Conservation (phyloP, 768 basidiomycete genomes). For the Sistotremastrum niveocremeum region DNA sequence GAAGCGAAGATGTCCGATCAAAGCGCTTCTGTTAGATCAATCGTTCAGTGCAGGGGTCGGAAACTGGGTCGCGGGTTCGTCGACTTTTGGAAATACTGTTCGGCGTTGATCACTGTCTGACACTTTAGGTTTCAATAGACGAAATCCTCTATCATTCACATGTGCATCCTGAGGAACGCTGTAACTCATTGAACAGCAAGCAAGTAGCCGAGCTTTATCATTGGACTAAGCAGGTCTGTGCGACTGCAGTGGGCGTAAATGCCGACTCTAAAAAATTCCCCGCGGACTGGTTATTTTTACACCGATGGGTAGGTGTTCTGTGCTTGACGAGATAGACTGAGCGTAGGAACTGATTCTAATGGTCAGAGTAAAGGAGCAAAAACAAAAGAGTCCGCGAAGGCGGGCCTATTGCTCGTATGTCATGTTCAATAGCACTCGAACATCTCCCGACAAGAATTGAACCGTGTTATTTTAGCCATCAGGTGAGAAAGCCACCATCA, state of each 20-base stretch:
- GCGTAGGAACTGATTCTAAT: constrained; percentile 9
- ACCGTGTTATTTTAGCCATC: constrained; percentile 32
- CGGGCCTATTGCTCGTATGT: constrained; percentile 20
- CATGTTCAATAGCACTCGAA: neutral
- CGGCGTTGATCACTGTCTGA: neutral
- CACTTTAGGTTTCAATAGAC: constrained; percentile 22
- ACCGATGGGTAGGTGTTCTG: constrained; percentile 44
- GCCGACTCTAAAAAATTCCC: constrained; percentile 61
- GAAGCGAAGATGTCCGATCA: constrained; percentile 52
- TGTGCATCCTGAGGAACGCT: constrained; percentile 59
- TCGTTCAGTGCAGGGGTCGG: constrained; percentile 72
- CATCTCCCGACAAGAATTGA: neutral
- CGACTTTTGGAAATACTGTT: constrained; percentile 3
- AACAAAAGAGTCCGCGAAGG: constrained; percentile 29
- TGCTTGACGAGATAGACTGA: neutral
- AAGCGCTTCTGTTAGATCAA: constrained; percentile 66
- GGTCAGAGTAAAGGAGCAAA: constrained; percentile 45
- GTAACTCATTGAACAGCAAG: constrained; percentile 35
- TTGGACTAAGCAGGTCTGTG: constrained; percentile 41
- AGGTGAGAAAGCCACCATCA: constrained; percentile 57
- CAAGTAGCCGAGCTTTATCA: constrained; percentile 39
- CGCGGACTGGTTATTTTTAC: constrained; percentile 49
- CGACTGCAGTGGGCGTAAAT: constrained; percentile 49
- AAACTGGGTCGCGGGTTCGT: constrained; percentile 67
- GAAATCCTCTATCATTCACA: constrained; percentile 64